Conservation (phyloP, 352 stramenopile genomes). For the Phytophthora fragariaefolia region DNA sequence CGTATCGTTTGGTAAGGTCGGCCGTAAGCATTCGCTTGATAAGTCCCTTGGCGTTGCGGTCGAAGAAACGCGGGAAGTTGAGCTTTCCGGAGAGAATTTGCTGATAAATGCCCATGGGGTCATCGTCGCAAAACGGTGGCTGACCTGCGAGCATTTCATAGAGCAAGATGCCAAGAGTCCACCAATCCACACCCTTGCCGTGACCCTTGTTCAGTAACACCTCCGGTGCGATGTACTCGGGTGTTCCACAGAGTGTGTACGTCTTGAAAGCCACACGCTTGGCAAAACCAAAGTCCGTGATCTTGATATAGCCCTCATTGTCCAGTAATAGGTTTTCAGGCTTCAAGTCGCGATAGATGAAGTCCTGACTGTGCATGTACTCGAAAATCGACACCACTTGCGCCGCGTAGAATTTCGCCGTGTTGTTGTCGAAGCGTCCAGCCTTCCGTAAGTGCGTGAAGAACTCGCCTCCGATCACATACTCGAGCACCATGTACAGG, state of each 20-base stretch:
- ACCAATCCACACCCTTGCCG: slow-evolving; percentile 95
- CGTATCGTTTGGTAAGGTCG: slow-evolving; percentile 97
- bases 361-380: slow-evolving; percentile 96
- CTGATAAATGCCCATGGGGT: slow-evolving; percentile 97
- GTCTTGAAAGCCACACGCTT: slow-evolving; percentile 97
- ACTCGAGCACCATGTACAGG: slow-evolving; percentile 98
- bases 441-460: slow-evolving; percentile 96
- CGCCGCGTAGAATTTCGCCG: slow-evolving; percentile 93
- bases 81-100: slow-evolving; percentile 95
- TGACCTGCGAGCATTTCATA: slow-evolving; percentile 98
- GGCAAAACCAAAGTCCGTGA: slow-evolving; percentile 94
- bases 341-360: slow-evolving; percentile 98
- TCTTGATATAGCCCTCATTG: slow-evolving; percentile 95
- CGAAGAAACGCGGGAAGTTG: slow-evolving; percentile 95
- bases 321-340: slow-evolving; percentile 96
- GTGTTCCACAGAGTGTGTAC: slow-evolving; percentile 94
- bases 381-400: slow-evolving; percentile 97
- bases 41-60: slow-evolving; percentile 95
- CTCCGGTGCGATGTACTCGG: slow-evolving; percentile 94
- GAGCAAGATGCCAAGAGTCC: slow-evolving; percentile 97
- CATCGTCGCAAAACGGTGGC: slow-evolving; percentile 96
- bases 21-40: slow-evolving; percentile 97
- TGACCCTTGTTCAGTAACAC: slow-evolving; percentile 91
- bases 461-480: slow-evolving; percentile 97
- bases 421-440: slow-evolving; percentile 93